A percentile compares a stretch with the other conserved stretches of the same genome.
These are phyloP conservation scores for Periconia macrospinosa DNA, from an alignment of 2,329 filamentous ascomycete genomes.

Conservation along the genomic window DNA sequence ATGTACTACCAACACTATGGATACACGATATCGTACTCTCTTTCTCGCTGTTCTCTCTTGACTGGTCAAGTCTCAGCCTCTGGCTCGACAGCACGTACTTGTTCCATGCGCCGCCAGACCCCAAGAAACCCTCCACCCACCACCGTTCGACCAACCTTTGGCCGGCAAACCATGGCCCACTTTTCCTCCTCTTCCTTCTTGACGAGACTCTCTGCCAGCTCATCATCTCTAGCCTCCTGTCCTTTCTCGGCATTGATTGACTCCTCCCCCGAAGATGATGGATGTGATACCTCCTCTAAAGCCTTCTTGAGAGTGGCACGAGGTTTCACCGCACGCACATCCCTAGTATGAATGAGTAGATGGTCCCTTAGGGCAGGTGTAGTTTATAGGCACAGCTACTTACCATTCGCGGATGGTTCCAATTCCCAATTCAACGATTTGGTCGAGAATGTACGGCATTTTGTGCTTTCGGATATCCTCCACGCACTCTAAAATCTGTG, in stretches of 20 bases:
- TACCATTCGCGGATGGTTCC: slow-evolving; percentile 62
- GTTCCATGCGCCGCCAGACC: slow-evolving; percentile 40
- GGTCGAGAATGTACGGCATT: slow-evolving; percentile 62
- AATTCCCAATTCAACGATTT: slow-evolving; percentile 61
- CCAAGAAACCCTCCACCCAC: slow-evolving; percentile 43
- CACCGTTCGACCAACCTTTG: slow-evolving; percentile 38
- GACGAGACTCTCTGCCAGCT: slow-evolving; percentile 27
- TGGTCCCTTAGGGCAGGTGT: background rate
- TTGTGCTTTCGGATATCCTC: slow-evolving; percentile 55
- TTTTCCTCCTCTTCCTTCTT: slow-evolving; percentile 34
- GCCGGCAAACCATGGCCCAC: slow-evolving; percentile 42
- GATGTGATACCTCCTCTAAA: slow-evolving; percentile 6
- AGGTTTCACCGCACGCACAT: slow-evolving; percentile 57
- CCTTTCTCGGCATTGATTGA: slow-evolving; percentile 19
- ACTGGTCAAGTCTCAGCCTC: background rate
- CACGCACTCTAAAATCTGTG: slow-evolving; percentile 71
- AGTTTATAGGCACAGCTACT: background rate
- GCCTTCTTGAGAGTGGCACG: slow-evolving; percentile 34
- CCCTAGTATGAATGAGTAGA: slow-evolving; percentile 24
- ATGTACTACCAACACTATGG: too few species aligned
- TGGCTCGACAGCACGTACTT: background rate
- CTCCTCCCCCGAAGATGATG: slow-evolving; percentile 7
- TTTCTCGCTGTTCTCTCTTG: background rate
- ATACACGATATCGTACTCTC: background rate
- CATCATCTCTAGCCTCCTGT: slow-evolving; percentile 29